A percentile compares a stretch with the other conserved stretches of the same genome.
phyloP scores from a whole-genome alignment of 345 rosid genomes.

The Hibiscus trionum region DNA sequence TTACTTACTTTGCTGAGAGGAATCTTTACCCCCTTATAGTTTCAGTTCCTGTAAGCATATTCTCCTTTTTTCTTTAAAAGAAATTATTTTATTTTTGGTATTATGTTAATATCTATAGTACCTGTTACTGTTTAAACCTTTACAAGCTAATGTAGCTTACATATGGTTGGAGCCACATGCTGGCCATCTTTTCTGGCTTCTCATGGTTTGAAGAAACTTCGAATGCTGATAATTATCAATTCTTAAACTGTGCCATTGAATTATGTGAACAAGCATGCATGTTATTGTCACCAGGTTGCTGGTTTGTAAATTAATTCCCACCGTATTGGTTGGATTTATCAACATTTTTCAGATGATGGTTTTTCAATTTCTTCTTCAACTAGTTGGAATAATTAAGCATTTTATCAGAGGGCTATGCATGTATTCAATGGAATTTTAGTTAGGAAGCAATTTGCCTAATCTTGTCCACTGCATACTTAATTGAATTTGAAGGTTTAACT shows the following conservation, averaged over 20 bases:
- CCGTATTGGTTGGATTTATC: neutral
- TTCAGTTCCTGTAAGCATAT: conserved; percentile 71
- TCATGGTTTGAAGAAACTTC: neutral
- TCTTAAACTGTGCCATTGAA: no score
- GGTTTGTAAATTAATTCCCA: neutral
- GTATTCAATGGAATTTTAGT: neutral
- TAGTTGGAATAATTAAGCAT: neutral
- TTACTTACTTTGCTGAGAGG: conserved; percentile 82
- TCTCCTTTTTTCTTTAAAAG: neutral
- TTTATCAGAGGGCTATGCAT: neutral
- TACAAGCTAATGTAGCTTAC: neutral
- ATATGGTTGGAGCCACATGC: neutral
- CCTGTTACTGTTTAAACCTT: neutral
- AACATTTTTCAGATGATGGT: neutral
- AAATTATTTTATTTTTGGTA: neutral
- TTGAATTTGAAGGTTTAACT: neutral
- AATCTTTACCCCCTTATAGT: conserved; percentile 83
- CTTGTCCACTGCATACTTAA: neutral
- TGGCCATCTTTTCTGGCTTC: neutral
- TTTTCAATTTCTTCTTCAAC: neutral
- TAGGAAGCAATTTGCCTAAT: neutral
- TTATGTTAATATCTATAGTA: neutral
- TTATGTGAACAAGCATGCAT: neutral
- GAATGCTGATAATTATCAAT: neutral
- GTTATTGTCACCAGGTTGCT: neutral